Evolutionary conservation across 2,329 filamentous ascomycete genomes (phyloP), one percentile per base, ranked within the genome.

Genomic region (Fonsecaea erecta): DNA sequence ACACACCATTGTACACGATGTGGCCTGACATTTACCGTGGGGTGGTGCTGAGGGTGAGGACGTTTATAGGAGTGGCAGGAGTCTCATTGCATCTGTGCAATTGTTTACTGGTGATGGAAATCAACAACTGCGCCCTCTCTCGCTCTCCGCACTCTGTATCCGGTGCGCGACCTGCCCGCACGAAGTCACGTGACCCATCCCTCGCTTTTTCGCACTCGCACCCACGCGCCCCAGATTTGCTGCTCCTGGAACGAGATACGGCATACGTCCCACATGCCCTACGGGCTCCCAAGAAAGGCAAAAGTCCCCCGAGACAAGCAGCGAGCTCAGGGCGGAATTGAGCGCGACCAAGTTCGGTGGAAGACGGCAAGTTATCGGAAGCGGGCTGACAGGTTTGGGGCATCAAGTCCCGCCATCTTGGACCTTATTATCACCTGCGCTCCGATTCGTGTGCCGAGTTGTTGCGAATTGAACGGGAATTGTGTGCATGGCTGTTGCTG

Each of bases 381-480:
- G 30, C 57, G 57, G 46, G 52, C 34, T 12, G 40, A 28, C 60
- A 63, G 35, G 30, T 64, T 62, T 57, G 62, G 54, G 63, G 26
- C 54, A 63, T 53, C n/a, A 35, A 68, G 37, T 68, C 66, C 66
- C 66, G 66, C 43, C 11, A 34, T 35, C n/a, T 21, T 35, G 26
- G 35, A 16, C 40, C 51, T 68, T 68, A 62, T 59, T 61, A 69
- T 63, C 64, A 56, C 14, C 37, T 52, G 16, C 24, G n/a, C 53
- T 70, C 68, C 66, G 68, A 70, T 70, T 70, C 63, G 67, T 57
- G 21, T 65, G 65, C 67, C 65, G 65, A 63, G 3, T 24, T 21
- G 9, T 51, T 48, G 12, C 21, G 9, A 24, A 11, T 11, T 12
- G 12, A 14, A 9, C 35, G n/a, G 40, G n/a, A n/a, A 46, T 46